These are phyloP conservation scores for Bertia moriformis DNA, from an alignment of 2,329 filamentous ascomycete species.

Conservation along the genomic window DNA sequence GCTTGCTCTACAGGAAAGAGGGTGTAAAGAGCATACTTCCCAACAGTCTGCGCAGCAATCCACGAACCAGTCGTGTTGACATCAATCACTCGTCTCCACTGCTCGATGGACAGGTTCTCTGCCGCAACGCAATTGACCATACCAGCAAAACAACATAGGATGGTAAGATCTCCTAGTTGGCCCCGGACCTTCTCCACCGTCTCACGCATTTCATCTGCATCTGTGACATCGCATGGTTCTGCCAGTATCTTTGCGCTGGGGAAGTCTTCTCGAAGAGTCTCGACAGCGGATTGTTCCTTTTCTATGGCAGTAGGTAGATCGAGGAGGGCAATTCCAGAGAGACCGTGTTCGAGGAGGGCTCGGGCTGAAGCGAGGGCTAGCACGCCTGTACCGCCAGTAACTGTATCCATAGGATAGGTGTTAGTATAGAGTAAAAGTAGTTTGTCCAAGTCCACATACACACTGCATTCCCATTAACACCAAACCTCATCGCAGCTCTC, in stretches of 20 bases:
- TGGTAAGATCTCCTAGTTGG: constrained; percentile 12
- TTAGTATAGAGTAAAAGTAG: neutral
- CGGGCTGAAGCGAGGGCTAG: neutral
- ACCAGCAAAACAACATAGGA: constrained; percentile 52
- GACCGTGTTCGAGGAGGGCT: neutral
- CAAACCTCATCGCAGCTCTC: neutral
- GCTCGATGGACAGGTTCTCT: constrained; percentile 36
- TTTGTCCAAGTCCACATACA: neutral
- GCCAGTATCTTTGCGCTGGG: neutral
- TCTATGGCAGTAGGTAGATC: neutral
- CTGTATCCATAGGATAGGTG: neutral
- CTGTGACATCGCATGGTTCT: neutral
- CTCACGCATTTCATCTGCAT: neutral
- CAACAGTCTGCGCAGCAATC: constrained; percentile 49
- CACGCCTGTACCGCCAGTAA: neutral
- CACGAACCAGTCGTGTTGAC: constrained; percentile 62
- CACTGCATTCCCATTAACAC: neutral
- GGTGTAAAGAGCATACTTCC: constrained; percentile 22
- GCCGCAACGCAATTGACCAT: constrained; percentile 49
- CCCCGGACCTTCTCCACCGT: neutral
- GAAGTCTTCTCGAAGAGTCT: neutral
- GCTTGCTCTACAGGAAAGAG: constrained; percentile 1
- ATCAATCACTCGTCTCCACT: constrained; percentile 52
- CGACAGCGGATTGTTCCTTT: neutral
- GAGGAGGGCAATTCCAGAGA: neutral